These are phyloP conservation scores for Lolium perenne DNA, from an alignment of 176 grass and related monocot genomes.

Conservation along the genomic window DNA sequence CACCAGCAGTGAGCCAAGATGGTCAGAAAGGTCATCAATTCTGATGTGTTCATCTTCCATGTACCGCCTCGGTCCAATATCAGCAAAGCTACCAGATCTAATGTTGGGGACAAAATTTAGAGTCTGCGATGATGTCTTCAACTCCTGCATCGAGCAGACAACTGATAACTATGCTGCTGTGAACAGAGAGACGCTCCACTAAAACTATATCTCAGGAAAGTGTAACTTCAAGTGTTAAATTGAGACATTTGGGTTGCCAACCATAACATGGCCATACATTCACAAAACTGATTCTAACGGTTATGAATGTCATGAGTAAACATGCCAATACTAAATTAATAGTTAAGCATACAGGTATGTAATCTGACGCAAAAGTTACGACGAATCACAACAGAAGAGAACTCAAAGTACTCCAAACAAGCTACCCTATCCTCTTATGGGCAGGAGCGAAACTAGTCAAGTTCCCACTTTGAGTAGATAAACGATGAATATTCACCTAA, in stretches of 20 bases:
- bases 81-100: slow-evolving; percentile 79
- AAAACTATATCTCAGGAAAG: neutral
- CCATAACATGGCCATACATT: neutral
- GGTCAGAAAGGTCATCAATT: slow-evolving; percentile 80
- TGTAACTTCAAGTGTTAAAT: neutral
- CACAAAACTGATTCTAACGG: neutral
- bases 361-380: neutral
- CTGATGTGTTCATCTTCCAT: slow-evolving; percentile 98
- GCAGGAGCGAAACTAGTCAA: neutral
- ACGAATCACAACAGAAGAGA: neutral
- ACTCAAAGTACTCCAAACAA: neutral
- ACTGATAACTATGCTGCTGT: neutral
- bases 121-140: slow-evolving; percentile 40
- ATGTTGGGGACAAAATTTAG: slow-evolving; percentile 64
- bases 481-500: neutral
- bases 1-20: slow-evolving; percentile 61
- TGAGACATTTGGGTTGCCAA: neutral
- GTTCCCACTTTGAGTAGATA: neutral
- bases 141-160: slow-evolving; percentile 55
- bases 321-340: slow-evolving; percentile 12
- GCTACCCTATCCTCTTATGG: neutral
- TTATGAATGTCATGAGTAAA: neutral
- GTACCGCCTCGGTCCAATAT: slow-evolving; percentile 75
- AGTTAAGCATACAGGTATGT: neutral
- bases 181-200: neutral